Conservation (phyloP, 2,329 filamentous ascomycete genomes). For the Triangularia verruculosa region DNA sequence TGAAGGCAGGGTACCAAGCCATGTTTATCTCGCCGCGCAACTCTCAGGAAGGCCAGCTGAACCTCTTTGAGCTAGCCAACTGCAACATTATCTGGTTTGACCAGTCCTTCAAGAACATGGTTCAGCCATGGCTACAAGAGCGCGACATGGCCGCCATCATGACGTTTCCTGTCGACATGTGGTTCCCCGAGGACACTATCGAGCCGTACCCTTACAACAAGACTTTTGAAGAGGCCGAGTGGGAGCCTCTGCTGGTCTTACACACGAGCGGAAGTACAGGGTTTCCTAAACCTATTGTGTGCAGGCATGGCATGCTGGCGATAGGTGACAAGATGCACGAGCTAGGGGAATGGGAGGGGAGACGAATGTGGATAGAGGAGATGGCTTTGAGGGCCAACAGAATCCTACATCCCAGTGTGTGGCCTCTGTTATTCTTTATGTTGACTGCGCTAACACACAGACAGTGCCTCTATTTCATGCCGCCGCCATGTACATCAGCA, state of each 20-base stretch:
- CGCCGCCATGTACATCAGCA: constrained; percentile 30
- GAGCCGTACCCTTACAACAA: constrained; percentile 40
- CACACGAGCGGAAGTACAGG: constrained; percentile 49
- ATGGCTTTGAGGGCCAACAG: constrained; percentile 21
- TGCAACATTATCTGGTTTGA: constrained; percentile 41
- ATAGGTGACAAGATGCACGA: constrained; percentile 34
- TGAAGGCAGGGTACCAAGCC: constrained; percentile 38
- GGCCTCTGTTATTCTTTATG: neutral
- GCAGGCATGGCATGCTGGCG: constrained; percentile 38
- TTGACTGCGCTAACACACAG: neutral
- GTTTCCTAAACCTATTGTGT: constrained; percentile 45
- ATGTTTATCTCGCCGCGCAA: constrained; percentile 47
- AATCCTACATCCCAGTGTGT: constrained; percentile 26
- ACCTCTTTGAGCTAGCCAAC: constrained; percentile 43
- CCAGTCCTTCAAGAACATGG: constrained; percentile 28
- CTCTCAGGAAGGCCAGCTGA: constrained; percentile 43
- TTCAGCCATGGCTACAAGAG: constrained; percentile 39
- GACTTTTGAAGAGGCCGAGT: constrained; percentile 41
- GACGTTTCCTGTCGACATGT: constrained; percentile 33
- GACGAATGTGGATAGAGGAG: constrained; percentile 15
- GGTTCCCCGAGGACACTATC: constrained; percentile 37
- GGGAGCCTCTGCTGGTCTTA: constrained; percentile 41
- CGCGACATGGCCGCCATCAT: constrained; percentile 39
- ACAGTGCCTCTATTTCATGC: constrained; percentile 41
- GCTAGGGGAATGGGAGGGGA: constrained; percentile 22